phyloP scores from a whole-genome alignment of 208 protist genomes.

The Acanthamoeba healyi region DNA sequence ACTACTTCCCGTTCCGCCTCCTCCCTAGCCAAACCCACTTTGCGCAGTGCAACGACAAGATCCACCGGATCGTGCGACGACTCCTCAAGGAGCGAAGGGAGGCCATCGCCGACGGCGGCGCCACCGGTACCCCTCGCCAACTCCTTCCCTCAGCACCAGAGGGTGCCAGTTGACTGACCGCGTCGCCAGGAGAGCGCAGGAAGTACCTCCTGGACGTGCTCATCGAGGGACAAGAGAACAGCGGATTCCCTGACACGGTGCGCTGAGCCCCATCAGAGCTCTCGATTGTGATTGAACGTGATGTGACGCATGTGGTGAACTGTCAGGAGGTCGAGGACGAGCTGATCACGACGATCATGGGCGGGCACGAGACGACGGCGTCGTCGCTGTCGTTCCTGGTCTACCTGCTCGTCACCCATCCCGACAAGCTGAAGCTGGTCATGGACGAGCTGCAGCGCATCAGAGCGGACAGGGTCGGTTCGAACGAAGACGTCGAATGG shows the following conservation, averaged over 20 bases:
- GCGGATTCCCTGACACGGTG: slow-evolving; percentile 45
- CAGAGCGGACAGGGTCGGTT: neutral
- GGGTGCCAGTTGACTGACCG: too few relatives aligned
- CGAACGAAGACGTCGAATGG: neutral
- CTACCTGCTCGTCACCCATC: slow-evolving; percentile 46
- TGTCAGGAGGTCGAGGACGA: slow-evolving; percentile 52
- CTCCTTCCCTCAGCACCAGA: neutral
- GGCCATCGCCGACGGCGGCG: neutral
- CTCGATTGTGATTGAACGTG: too few relatives aligned
- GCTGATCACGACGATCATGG: slow-evolving; percentile 68
- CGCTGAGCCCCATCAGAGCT: too few relatives aligned
- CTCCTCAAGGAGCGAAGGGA: neutral
- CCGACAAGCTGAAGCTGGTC: neutral
- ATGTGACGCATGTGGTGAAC: too few relatives aligned
- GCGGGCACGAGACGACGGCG: slow-evolving; percentile 62
- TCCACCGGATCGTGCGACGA: slow-evolving; percentile 46
- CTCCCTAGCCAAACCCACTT: slow-evolving; percentile 22
- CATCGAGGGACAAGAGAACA: slow-evolving; percentile 10
- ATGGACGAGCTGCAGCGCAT: slow-evolving; percentile 29
- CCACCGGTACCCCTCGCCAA: neutral
- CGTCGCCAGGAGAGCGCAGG: neutral
- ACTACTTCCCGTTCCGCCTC: slow-evolving; percentile 53
- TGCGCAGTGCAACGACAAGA: slow-evolving; percentile 45
- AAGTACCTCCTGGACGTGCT: slow-evolving; percentile 62
- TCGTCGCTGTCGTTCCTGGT: slow-evolving; percentile 40